Conservation (phyloP, 306 rosid species). For the Glycine latifolia region DNA sequence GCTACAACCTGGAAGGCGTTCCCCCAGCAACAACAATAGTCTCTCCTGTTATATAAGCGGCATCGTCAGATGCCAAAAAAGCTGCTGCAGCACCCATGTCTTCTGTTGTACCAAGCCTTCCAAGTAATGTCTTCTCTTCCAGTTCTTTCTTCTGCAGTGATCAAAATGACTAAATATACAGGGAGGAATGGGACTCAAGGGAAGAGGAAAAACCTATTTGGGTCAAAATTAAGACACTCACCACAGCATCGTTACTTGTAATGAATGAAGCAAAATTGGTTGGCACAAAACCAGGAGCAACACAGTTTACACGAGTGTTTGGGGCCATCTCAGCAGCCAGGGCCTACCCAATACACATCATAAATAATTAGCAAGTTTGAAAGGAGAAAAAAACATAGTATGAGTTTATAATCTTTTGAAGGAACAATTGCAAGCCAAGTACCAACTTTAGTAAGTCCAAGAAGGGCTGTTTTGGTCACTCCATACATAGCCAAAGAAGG, state of each 20-base stretch:
- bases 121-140: conserved; percentile 70
- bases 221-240: conserved; percentile 41
- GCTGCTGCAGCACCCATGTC: conserved; percentile 95
- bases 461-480: conserved; percentile 95
- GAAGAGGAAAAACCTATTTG: conserved; percentile 22
- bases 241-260: conserved; percentile 56
- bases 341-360: conserved; percentile 60
- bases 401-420: conserved; percentile 13
- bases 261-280: conserved; percentile 81
- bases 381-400: not conserved
- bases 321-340: conserved; percentile 92
- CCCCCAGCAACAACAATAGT: conserved; percentile 96
- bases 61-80: conserved; percentile 91
- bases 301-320: conserved; percentile 83
- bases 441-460: conserved; percentile 89
- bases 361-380: conserved; percentile 39
- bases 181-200: not conserved
- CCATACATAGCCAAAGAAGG: conserved; percentile 95
- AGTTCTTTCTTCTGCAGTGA: conserved; percentile 64
- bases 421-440: conserved; percentile 29
- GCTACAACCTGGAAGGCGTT: conserved; percentile 81
- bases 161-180: conserved; percentile 3
- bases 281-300: conserved; percentile 97
- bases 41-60: conserved; percentile 94
- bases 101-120: conserved; percentile 86